Evolutionary conservation across 768 basidiomycete species (phyloP).

Genomic region (Rhodosporidiobolus sp.): DNA sequence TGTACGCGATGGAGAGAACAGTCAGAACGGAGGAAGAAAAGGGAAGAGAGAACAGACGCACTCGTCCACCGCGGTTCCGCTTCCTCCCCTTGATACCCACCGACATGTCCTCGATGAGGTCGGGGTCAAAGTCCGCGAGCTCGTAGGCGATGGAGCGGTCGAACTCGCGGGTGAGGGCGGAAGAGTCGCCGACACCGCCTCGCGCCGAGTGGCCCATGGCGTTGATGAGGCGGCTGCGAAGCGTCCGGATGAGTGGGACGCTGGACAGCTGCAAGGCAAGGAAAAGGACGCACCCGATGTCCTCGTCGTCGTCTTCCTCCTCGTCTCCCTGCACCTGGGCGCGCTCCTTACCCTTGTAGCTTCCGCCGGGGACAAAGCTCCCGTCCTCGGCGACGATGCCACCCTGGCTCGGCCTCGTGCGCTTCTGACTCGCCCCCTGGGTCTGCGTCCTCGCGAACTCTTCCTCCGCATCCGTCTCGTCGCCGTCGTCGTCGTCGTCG

Average conservation of each 20-base stretch:
- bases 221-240: constrained; percentile 39
- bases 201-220: constrained; percentile 46
- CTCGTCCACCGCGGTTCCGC: constrained; percentile 17
- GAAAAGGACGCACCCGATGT: constrained; percentile 23
- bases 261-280: not conserved
- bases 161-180: constrained; percentile 65
- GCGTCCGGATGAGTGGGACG: not conserved
- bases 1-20: not conserved
- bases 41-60: not conserved
- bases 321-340: constrained; percentile 22
- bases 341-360: constrained; percentile 16
- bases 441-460: constrained; percentile 5
- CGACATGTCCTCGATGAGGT: constrained; percentile 24
- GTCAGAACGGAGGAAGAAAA: not conserved
- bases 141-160: constrained; percentile 64
- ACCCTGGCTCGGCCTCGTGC: not conserved
- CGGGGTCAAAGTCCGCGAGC: constrained; percentile 64
- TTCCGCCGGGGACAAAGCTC: not conserved
- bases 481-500: constrained; percentile 1
- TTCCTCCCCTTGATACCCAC: constrained; percentile 32
- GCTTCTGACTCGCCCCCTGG: not conserved
- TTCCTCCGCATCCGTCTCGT: constrained; percentile 37
- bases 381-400: not conserved
- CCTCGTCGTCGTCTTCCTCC: constrained; percentile 9
- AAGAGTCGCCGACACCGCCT: constrained; percentile 47